phyloP scores from a whole-genome alignment of 306 rosid species.

The Abrus precatorius region DNA sequence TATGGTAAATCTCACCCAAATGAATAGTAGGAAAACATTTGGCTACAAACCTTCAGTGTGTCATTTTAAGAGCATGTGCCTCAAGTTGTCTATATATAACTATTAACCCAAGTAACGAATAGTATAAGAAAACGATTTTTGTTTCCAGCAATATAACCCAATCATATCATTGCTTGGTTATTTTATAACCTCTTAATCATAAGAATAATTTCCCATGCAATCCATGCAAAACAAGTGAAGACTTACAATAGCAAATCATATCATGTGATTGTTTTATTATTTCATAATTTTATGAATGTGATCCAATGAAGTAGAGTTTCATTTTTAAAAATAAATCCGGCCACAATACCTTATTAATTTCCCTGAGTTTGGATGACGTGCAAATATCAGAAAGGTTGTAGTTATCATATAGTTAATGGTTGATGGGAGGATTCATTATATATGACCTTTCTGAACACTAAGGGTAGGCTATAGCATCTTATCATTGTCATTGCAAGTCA shows the following conservation, averaged over 20 bases:
- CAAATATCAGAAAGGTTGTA: slow-evolving; percentile 10
- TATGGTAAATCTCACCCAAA: not conserved
- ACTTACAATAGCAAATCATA: not conserved
- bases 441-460: slow-evolving; percentile 30
- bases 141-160: not conserved
- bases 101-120: not conserved
- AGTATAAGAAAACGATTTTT: not conserved
- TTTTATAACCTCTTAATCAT: not conserved
- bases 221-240: slow-evolving; percentile 19
- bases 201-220: slow-evolving; percentile 37
- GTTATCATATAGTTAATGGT: not conserved
- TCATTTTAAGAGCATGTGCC: not conserved
- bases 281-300: not conserved
- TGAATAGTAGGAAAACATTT: not conserved
- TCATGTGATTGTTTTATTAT: not conserved
- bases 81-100: not conserved
- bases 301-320: not conserved
- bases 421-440: not conserved
- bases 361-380: slow-evolving; percentile 19
- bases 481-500: slow-evolving; percentile 2
- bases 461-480: slow-evolving; percentile 5
- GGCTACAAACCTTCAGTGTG: not conserved
- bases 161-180: not conserved
- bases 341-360: slow-evolving; percentile 31
- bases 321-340: not conserved